Percentiles rank a stretch among this genome's conserved stretches.
phyloP scores from a whole-genome alignment of 345 rosid species.

The Salix udensis region DNA sequence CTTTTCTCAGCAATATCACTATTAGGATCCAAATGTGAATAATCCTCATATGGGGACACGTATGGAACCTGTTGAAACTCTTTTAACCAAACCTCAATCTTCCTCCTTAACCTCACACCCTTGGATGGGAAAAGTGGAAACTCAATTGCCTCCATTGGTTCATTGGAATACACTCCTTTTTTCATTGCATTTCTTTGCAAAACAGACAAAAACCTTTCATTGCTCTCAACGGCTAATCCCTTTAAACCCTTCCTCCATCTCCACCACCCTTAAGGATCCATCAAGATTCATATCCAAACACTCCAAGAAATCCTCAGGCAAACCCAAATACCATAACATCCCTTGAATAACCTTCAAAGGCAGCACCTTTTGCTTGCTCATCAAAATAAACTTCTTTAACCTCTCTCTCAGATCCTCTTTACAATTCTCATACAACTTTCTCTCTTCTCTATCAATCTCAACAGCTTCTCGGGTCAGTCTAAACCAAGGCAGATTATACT shows the following conservation, averaged over 20 bases:
- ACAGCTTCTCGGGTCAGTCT: slow-evolving; percentile 65
- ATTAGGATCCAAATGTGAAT: slow-evolving; percentile 52
- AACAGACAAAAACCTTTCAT: slow-evolving; percentile 41
- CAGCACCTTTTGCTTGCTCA: slow-evolving; percentile 63
- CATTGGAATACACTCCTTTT: slow-evolving; percentile 36
- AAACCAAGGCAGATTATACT: slow-evolving; percentile 83
- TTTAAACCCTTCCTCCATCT: slow-evolving; percentile 67
- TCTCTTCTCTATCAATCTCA: slow-evolving; percentile 59
- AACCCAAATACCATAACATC: slow-evolving; percentile 82
- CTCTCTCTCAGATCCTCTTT: slow-evolving; percentile 52
- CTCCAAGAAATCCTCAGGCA: slow-evolving; percentile 57
- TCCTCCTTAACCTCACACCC: slow-evolving; percentile 67
- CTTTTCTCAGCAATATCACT: slow-evolving; percentile 82
- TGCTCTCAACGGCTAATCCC: slow-evolving; percentile 49
- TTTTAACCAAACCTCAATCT: slow-evolving; percentile 63
- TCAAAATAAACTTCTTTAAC: slow-evolving; percentile 58
- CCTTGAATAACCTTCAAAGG: slow-evolving; percentile 75
- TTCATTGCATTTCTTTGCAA: slow-evolving; percentile 61
- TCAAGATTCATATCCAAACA: slow-evolving; percentile 37
- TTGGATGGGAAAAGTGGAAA: slow-evolving; percentile 79
- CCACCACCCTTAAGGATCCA: slow-evolving; percentile 55
- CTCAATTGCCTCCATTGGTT: slow-evolving; percentile 41
- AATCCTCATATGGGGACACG: slow-evolving; percentile 75
- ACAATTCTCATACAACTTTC: slow-evolving; percentile 36
- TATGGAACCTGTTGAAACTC: slow-evolving; percentile 74